A percentile compares a stretch with the other conserved stretches of the same genome.
Conservation (phyloP, 805 yeast species). For the Yarrowia porcina region DNA sequence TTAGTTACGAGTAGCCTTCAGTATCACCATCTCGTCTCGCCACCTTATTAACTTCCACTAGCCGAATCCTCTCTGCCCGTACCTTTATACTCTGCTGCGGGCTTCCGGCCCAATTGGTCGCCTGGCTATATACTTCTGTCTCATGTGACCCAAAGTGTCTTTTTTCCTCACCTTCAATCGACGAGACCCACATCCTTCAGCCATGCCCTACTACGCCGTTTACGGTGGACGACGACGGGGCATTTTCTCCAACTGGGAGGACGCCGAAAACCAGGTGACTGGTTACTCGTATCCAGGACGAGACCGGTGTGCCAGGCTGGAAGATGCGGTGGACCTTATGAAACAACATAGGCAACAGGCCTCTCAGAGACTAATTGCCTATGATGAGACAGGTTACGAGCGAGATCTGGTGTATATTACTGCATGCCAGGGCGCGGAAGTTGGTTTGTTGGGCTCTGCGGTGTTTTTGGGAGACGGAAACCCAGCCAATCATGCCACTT, state of each 20-base stretch:
- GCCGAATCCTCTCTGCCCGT: neutral
- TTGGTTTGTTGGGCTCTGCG: neutral
- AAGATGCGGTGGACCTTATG: neutral
- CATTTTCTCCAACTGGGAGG: neutral
- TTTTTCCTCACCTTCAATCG: neutral
- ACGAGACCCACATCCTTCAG: neutral
- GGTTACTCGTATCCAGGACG: neutral
- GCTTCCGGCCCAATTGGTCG: neutral
- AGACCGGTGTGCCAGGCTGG: neutral
- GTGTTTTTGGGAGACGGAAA: neutral
- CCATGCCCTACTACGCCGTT: constrained; percentile 10
- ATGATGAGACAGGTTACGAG: neutral
- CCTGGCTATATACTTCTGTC: neutral
- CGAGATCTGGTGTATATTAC: neutral
- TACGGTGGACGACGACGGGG: neutral
- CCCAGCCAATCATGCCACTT: neutral
- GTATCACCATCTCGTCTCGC: no score
- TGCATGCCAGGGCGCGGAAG: neutral
- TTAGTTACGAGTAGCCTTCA: no score
- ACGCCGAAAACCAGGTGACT: constrained; percentile 2
- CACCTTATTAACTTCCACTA: neutral
- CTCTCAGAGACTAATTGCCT: neutral
- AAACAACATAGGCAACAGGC: neutral
- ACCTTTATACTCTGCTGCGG: no score
- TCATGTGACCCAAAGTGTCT: neutral